These are phyloP conservation scores for Closterium sp. DNA, from an alignment of 139 green algal genomes.

Conservation along the genomic window DNA sequence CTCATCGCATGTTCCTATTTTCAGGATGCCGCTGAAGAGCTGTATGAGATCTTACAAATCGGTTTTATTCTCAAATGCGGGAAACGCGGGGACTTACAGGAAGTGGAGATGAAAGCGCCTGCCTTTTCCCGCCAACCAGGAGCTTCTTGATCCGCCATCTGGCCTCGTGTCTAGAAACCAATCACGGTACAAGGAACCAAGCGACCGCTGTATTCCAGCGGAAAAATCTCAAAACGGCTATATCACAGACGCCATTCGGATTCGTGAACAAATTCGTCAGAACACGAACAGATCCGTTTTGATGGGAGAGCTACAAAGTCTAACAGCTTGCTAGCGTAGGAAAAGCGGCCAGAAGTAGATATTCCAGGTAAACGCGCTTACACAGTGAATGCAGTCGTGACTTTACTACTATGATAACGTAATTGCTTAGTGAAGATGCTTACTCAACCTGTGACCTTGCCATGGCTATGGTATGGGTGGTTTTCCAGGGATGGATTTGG, in stretches of 20 bases:
- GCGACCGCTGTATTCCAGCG: not conserved
- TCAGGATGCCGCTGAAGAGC: not conserved
- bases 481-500: not conserved
- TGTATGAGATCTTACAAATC: not conserved
- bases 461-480: not conserved
- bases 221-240: not conserved
- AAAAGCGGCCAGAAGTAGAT: not conserved
- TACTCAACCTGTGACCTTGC: not conserved
- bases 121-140: not conserved
- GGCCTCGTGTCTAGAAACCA: not conserved
- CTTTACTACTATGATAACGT: not conserved
- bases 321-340: not conserved
- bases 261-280: not conserved
- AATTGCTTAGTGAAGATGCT: not conserved
- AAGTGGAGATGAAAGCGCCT: not conserved
- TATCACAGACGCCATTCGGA: not conserved
- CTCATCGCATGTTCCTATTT: not conserved
- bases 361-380: not conserved
- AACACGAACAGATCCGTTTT: not conserved
- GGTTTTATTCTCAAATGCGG: not conserved
- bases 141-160: not conserved
- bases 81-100: not conserved
- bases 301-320: not conserved
- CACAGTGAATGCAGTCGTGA: not conserved
- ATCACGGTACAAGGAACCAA: not conserved